Percentiles rank a stretch among this genome's conserved stretches.
phyloP scores from a whole-genome alignment of 2,329 filamentous ascomycete species.

The Boeremia exigua region DNA sequence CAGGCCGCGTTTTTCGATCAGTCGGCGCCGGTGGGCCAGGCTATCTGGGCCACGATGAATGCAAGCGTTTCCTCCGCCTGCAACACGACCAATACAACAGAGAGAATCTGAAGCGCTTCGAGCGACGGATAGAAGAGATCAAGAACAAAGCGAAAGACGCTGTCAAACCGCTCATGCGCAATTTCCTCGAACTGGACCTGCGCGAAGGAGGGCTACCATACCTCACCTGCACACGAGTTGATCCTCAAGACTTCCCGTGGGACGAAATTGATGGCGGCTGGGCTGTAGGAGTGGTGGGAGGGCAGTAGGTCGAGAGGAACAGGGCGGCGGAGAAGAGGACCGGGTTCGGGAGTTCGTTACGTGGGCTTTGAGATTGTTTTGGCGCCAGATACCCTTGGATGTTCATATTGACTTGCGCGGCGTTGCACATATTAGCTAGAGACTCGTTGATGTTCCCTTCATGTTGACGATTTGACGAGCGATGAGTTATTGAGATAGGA shows the following conservation, averaged over 20 bases:
- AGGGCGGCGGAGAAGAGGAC: background rate
- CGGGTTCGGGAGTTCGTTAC: background rate
- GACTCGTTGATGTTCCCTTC: background rate
- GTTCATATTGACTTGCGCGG: conserved; percentile 1
- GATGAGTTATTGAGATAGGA: background rate
- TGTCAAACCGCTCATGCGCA: conserved; percentile 85
- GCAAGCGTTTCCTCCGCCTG: conserved; percentile 87
- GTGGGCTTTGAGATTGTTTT: background rate
- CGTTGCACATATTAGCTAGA: conserved; percentile 4
- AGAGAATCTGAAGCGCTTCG: conserved; percentile 85
- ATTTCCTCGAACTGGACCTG: conserved; percentile 81
- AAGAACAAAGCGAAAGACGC: conserved; percentile 82
- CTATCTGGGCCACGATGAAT: conserved; percentile 84
- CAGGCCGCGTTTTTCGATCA: conserved; percentile 77
- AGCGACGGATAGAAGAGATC: conserved; percentile 85
- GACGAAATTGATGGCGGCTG: conserved; percentile 42
- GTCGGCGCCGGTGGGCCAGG: conserved; percentile 69
- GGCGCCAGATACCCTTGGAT: conserved; percentile 10
- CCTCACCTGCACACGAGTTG: conserved; percentile 69
- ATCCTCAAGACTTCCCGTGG: conserved; percentile 69
- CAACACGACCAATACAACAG: conserved; percentile 82
- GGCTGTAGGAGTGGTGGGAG: background rate
- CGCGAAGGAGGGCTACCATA: conserved; percentile 63
- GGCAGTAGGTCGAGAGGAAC: background rate
- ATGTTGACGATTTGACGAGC: background rate